Evolutionary conservation across 108 stramenopile genomes (phyloP), one percentile per base, ranked within the genome.

Genomic region (Stephanodiscus minutulus): DNA sequence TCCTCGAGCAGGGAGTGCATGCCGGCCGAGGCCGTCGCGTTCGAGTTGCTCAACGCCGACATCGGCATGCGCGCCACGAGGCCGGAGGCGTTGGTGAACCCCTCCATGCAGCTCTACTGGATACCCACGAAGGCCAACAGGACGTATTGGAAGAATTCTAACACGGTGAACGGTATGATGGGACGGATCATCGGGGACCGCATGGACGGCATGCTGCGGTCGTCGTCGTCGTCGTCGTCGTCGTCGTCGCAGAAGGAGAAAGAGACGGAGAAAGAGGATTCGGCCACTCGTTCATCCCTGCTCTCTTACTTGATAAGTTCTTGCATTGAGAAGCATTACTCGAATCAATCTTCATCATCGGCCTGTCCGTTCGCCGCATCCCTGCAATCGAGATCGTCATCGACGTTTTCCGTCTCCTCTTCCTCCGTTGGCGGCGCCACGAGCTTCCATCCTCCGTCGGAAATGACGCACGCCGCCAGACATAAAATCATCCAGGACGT

Each of bases 71-170:
- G 76, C 25, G 28, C 56, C 31, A 18, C 28, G 39, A 44, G 13
- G 12, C 68, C 68, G 8, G 13, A 44, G 27, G 0, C 60, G 7
- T 11, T 77, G 1, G 28, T 77, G 28, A 77, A 77, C 39, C 76
- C 76, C 13, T 12, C 24, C 28, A 48, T 48, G 25, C 76, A 77
- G 37, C 68, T 62, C 0, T 77, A 77, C 64, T 77, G 61, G 18
- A 39, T 70, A n/a, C 76, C 76, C 18, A 69, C 76, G 1, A 17
- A 8, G 33, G 29, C 56, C 27, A 77, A 77, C 61, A 36, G 54
- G 20, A 55, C 62, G 29, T 77, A 77, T 64, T 15, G 55, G 37
- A 39, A 5, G 11, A 68, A 69, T 56, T 31, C 25, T 7, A 64
- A 56, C 9, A 44, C 65, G 10, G 76, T 77, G 1, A 31, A 41